Evolutionary conservation across 192 early-diverging fungal genomes (phyloP).

Genomic region (Rhizoclosmatium sp.): DNA sequence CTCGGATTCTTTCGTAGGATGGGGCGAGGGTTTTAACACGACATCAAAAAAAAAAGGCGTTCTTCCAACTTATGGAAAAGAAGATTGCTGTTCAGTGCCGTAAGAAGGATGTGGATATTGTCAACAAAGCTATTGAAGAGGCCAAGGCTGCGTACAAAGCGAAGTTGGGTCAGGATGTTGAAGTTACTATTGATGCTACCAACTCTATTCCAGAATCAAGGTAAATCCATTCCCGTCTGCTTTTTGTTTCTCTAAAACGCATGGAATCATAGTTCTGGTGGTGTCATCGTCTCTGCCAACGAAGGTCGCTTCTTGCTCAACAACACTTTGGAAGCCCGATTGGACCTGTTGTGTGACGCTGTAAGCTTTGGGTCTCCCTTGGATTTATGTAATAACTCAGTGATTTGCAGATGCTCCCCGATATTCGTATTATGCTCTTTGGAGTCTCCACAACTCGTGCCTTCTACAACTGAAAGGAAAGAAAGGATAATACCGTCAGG

Average conservation of each 20-base stretch:
- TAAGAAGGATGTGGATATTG: constrained; percentile 69
- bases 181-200: constrained; percentile 62
- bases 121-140: constrained; percentile 64
- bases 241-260: not conserved
- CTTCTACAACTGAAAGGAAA: constrained; percentile 80
- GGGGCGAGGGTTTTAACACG: not conserved
- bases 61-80: constrained; percentile 88
- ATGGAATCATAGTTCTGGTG: constrained; percentile 75
- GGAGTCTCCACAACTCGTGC: constrained; percentile 89
- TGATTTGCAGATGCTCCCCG: constrained; percentile 84
- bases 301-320: constrained; percentile 82
- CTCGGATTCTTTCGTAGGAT: not conserved
- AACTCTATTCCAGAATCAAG: constrained; percentile 74
- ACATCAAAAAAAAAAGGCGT: constrained; percentile 54
- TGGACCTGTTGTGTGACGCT: constrained; percentile 79
- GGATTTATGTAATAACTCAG: not conserved
- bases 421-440: constrained; percentile 89
- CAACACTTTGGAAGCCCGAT: constrained; percentile 92
- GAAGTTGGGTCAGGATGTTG: constrained; percentile 55
- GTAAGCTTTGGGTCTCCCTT: constrained; percentile 15
- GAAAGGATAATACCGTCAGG: not conserved
- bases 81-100: constrained; percentile 76
- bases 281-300: constrained; percentile 80
- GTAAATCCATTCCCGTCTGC: constrained; percentile 39
- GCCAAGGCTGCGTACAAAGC: constrained; percentile 65